Evolutionary conservation across 1,139 yeast genomes (phyloP).

Genomic region (Yamadazyma oceani): DNA sequence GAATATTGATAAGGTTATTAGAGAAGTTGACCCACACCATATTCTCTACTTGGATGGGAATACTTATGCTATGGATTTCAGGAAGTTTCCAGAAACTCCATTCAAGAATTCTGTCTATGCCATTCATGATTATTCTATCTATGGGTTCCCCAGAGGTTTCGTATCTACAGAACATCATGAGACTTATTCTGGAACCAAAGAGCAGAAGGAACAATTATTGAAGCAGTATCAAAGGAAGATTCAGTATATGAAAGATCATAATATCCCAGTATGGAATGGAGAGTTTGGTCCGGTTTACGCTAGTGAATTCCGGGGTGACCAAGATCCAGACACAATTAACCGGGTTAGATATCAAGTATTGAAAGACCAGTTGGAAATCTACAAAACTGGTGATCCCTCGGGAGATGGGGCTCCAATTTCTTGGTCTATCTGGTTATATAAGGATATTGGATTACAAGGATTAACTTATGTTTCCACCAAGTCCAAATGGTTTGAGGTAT

Average conservation of each 20-base stretch:
- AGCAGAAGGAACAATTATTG: constrained; percentile 28
- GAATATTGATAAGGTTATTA: constrained; percentile 29
- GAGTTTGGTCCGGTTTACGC: constrained; percentile 50
- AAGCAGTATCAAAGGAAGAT: constrained; percentile 36
- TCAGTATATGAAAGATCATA: constrained; percentile 31
- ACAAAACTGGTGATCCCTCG: constrained; percentile 38
- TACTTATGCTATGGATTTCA: constrained; percentile 45
- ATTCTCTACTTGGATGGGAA: constrained; percentile 44
- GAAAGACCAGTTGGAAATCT: constrained; percentile 38
- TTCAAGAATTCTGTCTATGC: constrained; percentile 40
- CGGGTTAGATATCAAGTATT: constrained; percentile 34
- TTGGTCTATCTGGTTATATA: constrained; percentile 49
- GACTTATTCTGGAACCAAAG: constrained; percentile 28
- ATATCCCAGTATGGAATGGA: constrained; percentile 51
- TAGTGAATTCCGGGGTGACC: constrained; percentile 36
- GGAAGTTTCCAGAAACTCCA: constrained; percentile 34
- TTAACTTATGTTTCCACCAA: constrained; percentile 39
- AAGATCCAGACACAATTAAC: constrained; percentile 31
- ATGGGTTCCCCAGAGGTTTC: constrained; percentile 33
- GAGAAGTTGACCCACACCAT: constrained; percentile 40
- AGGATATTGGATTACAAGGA: constrained; percentile 47
- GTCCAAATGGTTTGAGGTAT: constrained; percentile 36
- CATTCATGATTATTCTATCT: constrained; percentile 40
- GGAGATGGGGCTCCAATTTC: constrained; percentile 39
- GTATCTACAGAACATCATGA: constrained; percentile 17